Base-by-base conservation (phyloP, 1,284 basidiomycete species). In the Cryptococcus sp. region DNA sequence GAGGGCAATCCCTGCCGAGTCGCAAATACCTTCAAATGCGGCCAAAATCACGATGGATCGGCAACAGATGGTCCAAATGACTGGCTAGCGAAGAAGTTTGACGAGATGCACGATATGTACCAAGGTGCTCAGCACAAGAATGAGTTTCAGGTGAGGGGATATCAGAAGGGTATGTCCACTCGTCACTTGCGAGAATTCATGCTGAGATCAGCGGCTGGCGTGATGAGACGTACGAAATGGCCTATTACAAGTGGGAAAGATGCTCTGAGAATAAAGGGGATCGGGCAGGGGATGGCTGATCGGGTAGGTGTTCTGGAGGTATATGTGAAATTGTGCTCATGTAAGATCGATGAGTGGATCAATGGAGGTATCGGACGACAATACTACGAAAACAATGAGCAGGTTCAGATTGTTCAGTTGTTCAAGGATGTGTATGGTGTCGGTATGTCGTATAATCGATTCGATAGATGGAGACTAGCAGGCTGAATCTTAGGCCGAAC, bases 371-470 rank as follows among this genome's bases (percentile, higher is more conserved):
- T 55, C 1, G 68, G 73, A 1, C 53, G 71, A 10, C 61, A 61
- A 9, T 62, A 54, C 43, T 75, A 67, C 51, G 72, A 75, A 49
- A 61, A 72, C 48, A 72, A 61, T 2, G 61, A 68, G 7, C 55
- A 69, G 48, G 57, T 61, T 5, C 57, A 64, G 0, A 60, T 63
- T 2, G 56, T 71, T 2, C 57, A 78, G 11, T 45, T 82, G 11
- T 88, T 91, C 66, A 80, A 82, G 54, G 86, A 87, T 3, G 85
- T 93, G 39, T 93, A 93, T 63, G 89, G 88, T 32, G 88, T 92
- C 49, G 91, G 88, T 82, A 51, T 59, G 36, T 39, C 18, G n/a
- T n/a, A n/a, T 28, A 11, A 28, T 14, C 36, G 5, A 4, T 39
- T 39, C 36, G 4, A 5, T 19, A 39, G 5, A 16, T n/a, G 16